Percentiles rank a stretch among this genome's conserved stretches.
Evolutionary conservation across 805 yeast species (phyloP).

Genomic region (Kodamaea fukazawae): DNA sequence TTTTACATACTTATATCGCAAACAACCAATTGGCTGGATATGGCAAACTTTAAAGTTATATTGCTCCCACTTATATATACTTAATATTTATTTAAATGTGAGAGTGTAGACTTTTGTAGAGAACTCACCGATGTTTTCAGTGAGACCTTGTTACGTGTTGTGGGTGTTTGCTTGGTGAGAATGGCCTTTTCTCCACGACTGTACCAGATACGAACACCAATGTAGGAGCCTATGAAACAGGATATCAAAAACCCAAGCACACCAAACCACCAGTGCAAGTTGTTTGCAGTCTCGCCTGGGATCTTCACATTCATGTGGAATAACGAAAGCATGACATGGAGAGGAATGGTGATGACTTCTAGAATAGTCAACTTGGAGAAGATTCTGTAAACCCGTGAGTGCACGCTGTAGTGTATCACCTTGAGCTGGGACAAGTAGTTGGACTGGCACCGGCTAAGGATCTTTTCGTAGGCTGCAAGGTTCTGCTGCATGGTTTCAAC

Average conservation of each 20-base stretch:
- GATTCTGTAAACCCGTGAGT: slow-evolving; percentile 81
- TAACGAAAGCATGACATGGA: slow-evolving; percentile 85
- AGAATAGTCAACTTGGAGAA: slow-evolving; percentile 84
- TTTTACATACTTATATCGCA: too few relatives aligned
- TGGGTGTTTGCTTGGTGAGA: too few relatives aligned
- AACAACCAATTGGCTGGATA: too few relatives aligned
- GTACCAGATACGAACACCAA: too few relatives aligned
- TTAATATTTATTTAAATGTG: too few relatives aligned
- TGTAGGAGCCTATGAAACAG: too few relatives aligned
- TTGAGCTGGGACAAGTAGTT: slow-evolving; percentile 92
- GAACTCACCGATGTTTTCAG: too few relatives aligned
- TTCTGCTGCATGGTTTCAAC: slow-evolving; percentile 94
- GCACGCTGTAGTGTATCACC: slow-evolving; percentile 85
- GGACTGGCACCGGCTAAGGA: slow-evolving; percentile 86
- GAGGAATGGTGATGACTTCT: slow-evolving; percentile 87
- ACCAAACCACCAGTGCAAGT: slow-evolving; percentile 49
- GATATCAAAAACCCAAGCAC: slow-evolving; percentile 50
- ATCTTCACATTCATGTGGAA: slow-evolving; percentile 94
- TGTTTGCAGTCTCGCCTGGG: slow-evolving; percentile 55
- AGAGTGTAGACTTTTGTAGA: too few relatives aligned
- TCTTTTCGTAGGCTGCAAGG: slow-evolving; percentile 85
- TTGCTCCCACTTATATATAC: too few relatives aligned
- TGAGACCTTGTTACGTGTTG: too few relatives aligned
- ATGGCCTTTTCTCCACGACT: too few relatives aligned
- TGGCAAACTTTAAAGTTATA: too few relatives aligned